Evolutionary conservation across 2,329 filamentous ascomycete genomes (phyloP), one percentile per base, ranked within the genome.

Genomic region (Microsporum ferrugineum): DNA sequence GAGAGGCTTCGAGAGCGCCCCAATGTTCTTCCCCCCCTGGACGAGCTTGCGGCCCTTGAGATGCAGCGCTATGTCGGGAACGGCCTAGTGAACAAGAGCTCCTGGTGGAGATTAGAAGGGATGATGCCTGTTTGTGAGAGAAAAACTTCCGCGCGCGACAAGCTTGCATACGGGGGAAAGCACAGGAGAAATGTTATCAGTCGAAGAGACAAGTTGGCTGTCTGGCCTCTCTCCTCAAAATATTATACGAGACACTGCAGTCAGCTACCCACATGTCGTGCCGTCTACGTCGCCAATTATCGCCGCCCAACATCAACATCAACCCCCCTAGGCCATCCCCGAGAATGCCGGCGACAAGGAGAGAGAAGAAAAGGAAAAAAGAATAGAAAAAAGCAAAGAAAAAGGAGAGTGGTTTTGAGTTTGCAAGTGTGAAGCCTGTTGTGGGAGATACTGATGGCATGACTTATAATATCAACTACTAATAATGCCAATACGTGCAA

Each of bases 41-140:
- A 31, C 29, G 49, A 53, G 49, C 49, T 53, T 12, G 49, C n/a
- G 27, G 49, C 31, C 49, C 31, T 23, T 53, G 17, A 53, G 49
- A 53, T 27, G 49, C 49, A 53, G 49, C 49, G 49, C 49, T 53
- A 53, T 53, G 29, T 53, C 49, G 49, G 49, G 49, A 53, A 33
- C 12, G 49, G 49, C 8, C 49, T 53, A 53, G 49, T 33, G 27
- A 53, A 27, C 17, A 34, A n/a, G 49, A 53, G 31, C 27, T 53
- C 2, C 43, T 3, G 23, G 43, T 47, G 43, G 43, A 47, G 43
- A 10, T 53, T 12, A 14, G 29, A 4, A 53, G 49, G 49, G 49
- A 34, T 53, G 34, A 53, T 53, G 49, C 49, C 49, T 53, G 29
- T 17, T 47, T 33, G 49, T 6, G 3, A 53, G 49, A n/a, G 14